Evolutionary conservation across 352 stramenopile species (phyloP).

Genomic region (Phytopythium aichiense): DNA sequence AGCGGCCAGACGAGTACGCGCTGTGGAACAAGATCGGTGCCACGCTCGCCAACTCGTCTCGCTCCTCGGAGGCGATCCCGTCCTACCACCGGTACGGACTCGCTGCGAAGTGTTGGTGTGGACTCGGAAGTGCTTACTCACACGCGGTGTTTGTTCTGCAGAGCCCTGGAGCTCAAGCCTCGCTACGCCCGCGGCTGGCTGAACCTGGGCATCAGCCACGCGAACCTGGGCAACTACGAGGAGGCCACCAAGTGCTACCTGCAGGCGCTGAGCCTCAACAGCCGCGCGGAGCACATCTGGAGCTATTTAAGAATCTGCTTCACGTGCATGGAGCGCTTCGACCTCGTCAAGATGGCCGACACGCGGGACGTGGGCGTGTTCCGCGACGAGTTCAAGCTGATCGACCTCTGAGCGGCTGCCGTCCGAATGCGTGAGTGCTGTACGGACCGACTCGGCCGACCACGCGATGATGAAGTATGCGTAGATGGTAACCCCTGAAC

Average conservation of each 20-base stretch:
- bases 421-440: not conserved
- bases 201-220: conserved; percentile 97
- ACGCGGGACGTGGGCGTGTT: conserved; percentile 79
- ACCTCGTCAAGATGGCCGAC: conserved; percentile 92
- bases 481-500: conserved; percentile 5
- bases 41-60: conserved; percentile 94
- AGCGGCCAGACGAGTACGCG: conserved; percentile 91
- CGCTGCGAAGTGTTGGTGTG: not conserved
- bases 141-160: conserved; percentile 14
- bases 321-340: conserved; percentile 96
- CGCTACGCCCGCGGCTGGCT: conserved; percentile 96
- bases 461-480: not conserved
- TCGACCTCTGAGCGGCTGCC: conserved; percentile 57
- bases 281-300: conserved; percentile 95
- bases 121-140: conserved; percentile 14
- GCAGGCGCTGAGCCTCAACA: conserved; percentile 95
- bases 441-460: not conserved
- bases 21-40: conserved; percentile 98
- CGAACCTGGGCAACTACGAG: conserved; percentile 94
- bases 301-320: conserved; percentile 98
- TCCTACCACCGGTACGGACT: conserved; percentile 80
- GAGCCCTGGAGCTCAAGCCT: conserved; percentile 94
- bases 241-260: conserved; percentile 96
- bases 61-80: conserved; percentile 91
- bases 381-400: conserved; percentile 81